Evolutionary conservation across 257 asterid species (phyloP), one percentile per base, ranked within the genome.

Genomic region (Solanum bukasovii): DNA sequence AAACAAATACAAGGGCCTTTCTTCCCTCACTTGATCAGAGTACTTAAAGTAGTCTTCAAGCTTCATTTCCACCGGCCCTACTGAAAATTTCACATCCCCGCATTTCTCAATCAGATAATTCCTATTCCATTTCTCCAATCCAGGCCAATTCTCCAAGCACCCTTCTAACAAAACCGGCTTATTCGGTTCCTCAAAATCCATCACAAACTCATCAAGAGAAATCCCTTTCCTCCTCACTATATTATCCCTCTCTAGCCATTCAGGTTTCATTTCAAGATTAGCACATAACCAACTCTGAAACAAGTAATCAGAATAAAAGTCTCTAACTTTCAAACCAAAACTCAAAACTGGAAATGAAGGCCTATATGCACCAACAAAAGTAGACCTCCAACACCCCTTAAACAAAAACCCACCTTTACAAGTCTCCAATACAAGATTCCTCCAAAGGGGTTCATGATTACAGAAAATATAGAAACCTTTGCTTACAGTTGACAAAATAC

Each of bases 261-360:
- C 98, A 25, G 92, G 91, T 88, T 95, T 97, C 99, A 97, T 97
- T 91, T 96, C 99, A 89, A 97, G 98, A 91, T 97, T 97, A 72
- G 99, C 99, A 90, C 99, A 97, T 29, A 97, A 93, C 99, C 99
- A 97, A 72, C 99, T 95, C 91, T 97, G 99, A 87, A 97, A 97
- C 94, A 97, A 90, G 89, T 96, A 97, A 92, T 97, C 99, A 87
- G 99, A 97, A 88, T 96, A 97, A 59, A 97, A 97, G 90, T 96
- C 94, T 90, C 95, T 89, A 90, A 97, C 93, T 90, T 85, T 91
- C 91, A 96, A 84, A 29, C 93, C 88, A 49, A 90, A 89, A 87
- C 89, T 88, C 38, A 77, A 73, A 86, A 88, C 87, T 40, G 86
- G 29, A 87, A 87, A 90, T 27, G 92, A 92, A 81, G 88, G 78